These are phyloP conservation scores for Skeletonema menzelii DNA, from an alignment of 108 stramenopile species.

Conservation along the genomic window DNA sequence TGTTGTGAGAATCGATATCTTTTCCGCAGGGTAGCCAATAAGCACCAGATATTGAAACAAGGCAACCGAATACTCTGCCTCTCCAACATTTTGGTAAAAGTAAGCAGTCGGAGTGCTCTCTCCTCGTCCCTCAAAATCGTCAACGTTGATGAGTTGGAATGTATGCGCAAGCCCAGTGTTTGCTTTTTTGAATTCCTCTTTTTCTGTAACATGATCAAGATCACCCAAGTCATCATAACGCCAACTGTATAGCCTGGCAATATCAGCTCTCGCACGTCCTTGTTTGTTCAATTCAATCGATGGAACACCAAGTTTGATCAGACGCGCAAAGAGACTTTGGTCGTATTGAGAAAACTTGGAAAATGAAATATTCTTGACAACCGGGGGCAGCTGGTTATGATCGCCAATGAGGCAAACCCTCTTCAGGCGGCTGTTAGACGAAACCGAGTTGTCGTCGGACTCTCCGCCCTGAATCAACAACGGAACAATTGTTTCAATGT, in stretches of 20 bases:
- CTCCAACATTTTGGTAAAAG: slow-evolving; percentile 96
- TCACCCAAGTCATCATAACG: slow-evolving; percentile 90
- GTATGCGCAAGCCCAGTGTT: slow-evolving; percentile 93
- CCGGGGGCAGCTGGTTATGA: slow-evolving; percentile 97
- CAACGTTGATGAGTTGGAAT: slow-evolving; percentile 92
- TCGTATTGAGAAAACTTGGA: slow-evolving; percentile 87
- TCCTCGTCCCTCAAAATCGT: slow-evolving; percentile 90
- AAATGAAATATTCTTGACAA: slow-evolving; percentile 90
- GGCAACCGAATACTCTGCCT: slow-evolving; percentile 98
- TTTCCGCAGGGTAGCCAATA: slow-evolving; percentile 91
- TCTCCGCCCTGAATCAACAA: slow-evolving; percentile 89
- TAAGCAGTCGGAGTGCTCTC: slow-evolving; percentile 88
- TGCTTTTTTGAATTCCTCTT: slow-evolving; percentile 60
- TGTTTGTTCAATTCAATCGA: slow-evolving; percentile 89
- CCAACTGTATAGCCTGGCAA: slow-evolving; percentile 91
- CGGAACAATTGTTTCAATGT: slow-evolving; percentile 96
- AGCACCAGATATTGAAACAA: slow-evolving; percentile 98
- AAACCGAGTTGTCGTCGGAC: slow-evolving; percentile 48
- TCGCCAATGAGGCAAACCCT: slow-evolving; percentile 96
- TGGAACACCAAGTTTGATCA: slow-evolving; percentile 90
- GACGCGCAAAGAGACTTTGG: slow-evolving; percentile 92
- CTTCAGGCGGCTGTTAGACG: slow-evolving; percentile 80
- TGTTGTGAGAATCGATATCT: slow-evolving; percentile 95
- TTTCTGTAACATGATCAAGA: slow-evolving; percentile 69
- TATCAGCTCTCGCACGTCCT: slow-evolving; percentile 91